Conservation (phyloP, 1,284 basidiomycete species). For the Stereum hirsutum region DNA sequence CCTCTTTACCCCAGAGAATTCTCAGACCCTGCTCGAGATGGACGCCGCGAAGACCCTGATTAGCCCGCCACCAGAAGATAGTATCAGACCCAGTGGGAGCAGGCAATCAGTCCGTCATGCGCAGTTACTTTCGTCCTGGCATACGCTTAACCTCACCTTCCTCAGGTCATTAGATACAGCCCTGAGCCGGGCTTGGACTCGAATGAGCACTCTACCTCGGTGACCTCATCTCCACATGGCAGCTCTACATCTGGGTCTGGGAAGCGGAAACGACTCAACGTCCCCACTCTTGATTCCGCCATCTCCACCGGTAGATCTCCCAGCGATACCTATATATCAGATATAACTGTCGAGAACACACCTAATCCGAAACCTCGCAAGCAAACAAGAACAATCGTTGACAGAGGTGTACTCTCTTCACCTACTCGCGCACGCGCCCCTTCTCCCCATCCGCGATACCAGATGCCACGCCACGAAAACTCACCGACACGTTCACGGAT, state of each 20-base stretch:
- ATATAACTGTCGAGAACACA: constrained; percentile 25
- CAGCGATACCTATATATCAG: too few relatives aligned
- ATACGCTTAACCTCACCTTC: too few relatives aligned
- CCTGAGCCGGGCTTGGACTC: too few relatives aligned
- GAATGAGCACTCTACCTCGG: too few relatives aligned
- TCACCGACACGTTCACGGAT: constrained; percentile 13
- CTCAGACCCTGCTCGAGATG: constrained; percentile 15
- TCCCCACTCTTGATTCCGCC: too few relatives aligned
- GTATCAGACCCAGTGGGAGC: constrained; percentile 17
- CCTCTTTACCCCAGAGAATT: constrained; percentile 20
- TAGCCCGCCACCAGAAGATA: constrained; percentile 37
- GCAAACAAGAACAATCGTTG: constrained; percentile 32
- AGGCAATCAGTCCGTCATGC: constrained; percentile 12
- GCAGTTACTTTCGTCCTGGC: too few relatives aligned
- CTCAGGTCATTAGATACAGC: too few relatives aligned
- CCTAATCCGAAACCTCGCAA: constrained; percentile 57
- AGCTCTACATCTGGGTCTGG: too few relatives aligned
- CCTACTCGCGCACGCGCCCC: constrained; percentile 3
- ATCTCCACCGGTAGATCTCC: too few relatives aligned
- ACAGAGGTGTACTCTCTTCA: too few relatives aligned
- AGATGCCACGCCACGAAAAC: constrained; percentile 9
- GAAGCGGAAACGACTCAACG: too few relatives aligned
- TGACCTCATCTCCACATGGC: too few relatives aligned
- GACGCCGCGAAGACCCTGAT: constrained; percentile 26
- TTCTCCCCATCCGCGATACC: constrained; percentile 14